Evolutionary conservation across 805 yeast species (phyloP).

Genomic region (Candida manassasensis): DNA sequence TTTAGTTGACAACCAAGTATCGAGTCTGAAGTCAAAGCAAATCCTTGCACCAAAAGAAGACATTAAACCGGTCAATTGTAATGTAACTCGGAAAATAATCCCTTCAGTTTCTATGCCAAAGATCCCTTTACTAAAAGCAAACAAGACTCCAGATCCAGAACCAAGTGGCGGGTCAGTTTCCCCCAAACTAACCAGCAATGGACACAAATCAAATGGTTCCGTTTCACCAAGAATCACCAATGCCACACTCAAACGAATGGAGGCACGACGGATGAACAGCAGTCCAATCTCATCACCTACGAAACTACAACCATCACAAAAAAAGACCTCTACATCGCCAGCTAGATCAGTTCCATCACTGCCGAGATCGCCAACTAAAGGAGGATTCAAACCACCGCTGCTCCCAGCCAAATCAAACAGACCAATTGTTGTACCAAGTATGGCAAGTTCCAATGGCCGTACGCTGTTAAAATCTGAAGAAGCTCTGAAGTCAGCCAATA

Average conservation of each 20-base stretch:
- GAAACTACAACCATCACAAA: background rate
- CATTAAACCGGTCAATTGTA: slow-evolving; percentile 16
- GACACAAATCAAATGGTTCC: slow-evolving; percentile 5
- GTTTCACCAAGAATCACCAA: slow-evolving; percentile 22
- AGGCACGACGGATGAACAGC: slow-evolving; percentile 17
- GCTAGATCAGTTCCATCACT: slow-evolving; percentile 4
- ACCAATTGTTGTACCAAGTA: slow-evolving; percentile 1
- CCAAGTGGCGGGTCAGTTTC: no score
- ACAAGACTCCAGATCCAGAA: background rate
- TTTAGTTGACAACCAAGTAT: slow-evolving; percentile 7
- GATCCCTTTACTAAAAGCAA: slow-evolving; percentile 1
- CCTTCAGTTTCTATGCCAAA: slow-evolving; percentile 13
- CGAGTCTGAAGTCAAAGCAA: background rate
- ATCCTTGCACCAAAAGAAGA: slow-evolving; percentile 3
- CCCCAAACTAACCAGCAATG: no score
- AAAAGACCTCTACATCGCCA: slow-evolving; percentile 1
- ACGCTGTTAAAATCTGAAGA: background rate
- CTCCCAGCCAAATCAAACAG: slow-evolving; percentile 4
- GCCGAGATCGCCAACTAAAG: slow-evolving; percentile 3
- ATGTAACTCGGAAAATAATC: slow-evolving; percentile 30
- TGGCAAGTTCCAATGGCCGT: background rate
- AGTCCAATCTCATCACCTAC: slow-evolving; percentile 9
- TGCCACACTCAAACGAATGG: slow-evolving; percentile 33
- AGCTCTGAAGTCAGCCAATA: background rate
- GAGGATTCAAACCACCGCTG: background rate